These are phyloP conservation scores for Claviceps sp. DNA, from an alignment of 2,329 filamentous ascomycete species.

Conservation along the genomic window DNA sequence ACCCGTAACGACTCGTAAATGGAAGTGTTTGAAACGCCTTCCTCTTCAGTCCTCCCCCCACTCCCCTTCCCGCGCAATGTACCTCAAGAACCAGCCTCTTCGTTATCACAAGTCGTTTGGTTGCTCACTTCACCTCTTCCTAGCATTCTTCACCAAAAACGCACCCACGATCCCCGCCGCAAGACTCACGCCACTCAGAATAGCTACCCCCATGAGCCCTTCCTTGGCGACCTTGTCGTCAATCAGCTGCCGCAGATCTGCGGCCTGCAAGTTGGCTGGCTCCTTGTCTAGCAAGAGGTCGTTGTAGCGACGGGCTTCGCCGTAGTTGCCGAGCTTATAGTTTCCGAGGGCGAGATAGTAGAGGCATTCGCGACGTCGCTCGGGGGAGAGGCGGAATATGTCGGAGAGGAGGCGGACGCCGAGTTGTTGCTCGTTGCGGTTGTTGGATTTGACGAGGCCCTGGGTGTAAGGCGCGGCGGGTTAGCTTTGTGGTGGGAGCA, in stretches of 20 bases:
- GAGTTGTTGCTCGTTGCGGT: conserved; percentile 78
- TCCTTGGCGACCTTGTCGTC: conserved; percentile 95
- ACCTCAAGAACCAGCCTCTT: too few species aligned
- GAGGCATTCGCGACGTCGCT: conserved; percentile 90
- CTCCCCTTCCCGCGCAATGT: background rate
- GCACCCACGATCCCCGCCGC: conserved; percentile 88
- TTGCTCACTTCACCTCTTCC: conserved; percentile 34
- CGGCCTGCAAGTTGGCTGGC: conserved; percentile 79
- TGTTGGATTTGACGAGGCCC: conserved; percentile 89
- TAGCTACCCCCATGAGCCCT: conserved; percentile 85
- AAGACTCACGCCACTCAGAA: conserved; percentile 83
- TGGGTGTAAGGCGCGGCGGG: conserved; percentile 20
- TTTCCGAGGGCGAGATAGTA: conserved; percentile 97
- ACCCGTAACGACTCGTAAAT: too few species aligned
- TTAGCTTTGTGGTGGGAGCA: background rate
- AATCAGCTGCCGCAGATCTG: conserved; percentile 74
- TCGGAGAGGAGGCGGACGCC: conserved; percentile 88
- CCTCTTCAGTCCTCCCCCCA: background rate
- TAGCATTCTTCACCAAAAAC: conserved; percentile 66
- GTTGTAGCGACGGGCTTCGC: conserved; percentile 87
- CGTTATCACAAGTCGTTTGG: background rate
- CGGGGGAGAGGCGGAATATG: conserved; percentile 87
- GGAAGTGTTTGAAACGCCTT: too few species aligned
- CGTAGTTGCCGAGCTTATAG: conserved; percentile 97
- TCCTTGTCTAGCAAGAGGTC: conserved; percentile 84